Base-by-base conservation (phyloP, 225 moss, liverwort and hornwort species). In the Bryum argenteum region DNA sequence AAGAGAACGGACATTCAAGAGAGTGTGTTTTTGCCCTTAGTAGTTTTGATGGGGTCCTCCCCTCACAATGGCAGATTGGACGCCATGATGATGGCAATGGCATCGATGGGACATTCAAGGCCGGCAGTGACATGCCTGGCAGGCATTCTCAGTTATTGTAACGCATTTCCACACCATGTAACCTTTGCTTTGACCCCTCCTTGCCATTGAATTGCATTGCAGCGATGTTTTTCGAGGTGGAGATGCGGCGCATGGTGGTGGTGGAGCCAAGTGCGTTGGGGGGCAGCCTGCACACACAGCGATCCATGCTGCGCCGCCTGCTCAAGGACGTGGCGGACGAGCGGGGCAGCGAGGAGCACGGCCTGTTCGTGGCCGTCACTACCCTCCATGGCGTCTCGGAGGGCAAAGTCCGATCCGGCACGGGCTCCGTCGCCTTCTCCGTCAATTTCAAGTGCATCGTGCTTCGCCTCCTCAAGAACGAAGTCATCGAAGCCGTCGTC, bases 371-470 rank as follows among this genome's bases (percentile, higher is more conserved):
- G 13, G 12, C 81, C 5, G 72, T 89, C 13, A 90, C 90, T 0
- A 86, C 92, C 5, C 58, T 95, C 50, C 87, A 92, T 81, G 64
- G 38, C 17, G 82, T 92, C n/a, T 78, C 92, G 63, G 90, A 92
- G 74, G 92, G 90, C 16, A 81, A 41, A 66, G 56, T 92, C 38
- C 87, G 26, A 65, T 64, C 88, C 39, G 82, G 86, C n/a, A 78
- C 82, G 11, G 95, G 90, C 53, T 83, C 80, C 17, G 89, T 88
- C 17, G 78, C 80, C 14, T 90, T 87, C 58, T 65, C 57, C 1
- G 82, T 95, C 58, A 75, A 87, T 39, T 95, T 92, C 66, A 83
- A 89, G 66, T 95, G 92, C 75, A 61, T 95, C 60, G 82, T 87
- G 16, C 90, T 79, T 54, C 87, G 79, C 19, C 79, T 90, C 17